A percentile compares a stretch with the other conserved stretches of the same genome.
Evolutionary conservation across 2,329 filamentous ascomycete species (phyloP).

Genomic region (Bisporella sp.): DNA sequence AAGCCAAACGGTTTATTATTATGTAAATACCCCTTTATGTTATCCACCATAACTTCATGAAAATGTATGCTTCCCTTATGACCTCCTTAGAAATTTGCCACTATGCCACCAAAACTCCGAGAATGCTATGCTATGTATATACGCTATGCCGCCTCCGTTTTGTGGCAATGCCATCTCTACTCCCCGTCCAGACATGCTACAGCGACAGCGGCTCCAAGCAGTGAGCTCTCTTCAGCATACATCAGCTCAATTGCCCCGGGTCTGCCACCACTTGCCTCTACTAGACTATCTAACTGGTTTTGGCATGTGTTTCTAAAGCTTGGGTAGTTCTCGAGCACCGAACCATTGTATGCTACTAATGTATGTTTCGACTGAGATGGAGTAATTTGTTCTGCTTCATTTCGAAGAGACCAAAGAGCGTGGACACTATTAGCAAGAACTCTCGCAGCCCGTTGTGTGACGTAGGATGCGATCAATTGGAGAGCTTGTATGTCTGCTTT

Average conservation of each 20-base stretch:
- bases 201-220: conserved; percentile 69
- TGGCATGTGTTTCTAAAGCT: conserved; percentile 58
- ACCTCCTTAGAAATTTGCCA: too few relatives aligned
- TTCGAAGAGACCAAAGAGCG: conserved; percentile 50
- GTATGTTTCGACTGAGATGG: conserved; percentile 34
- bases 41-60: too few relatives aligned
- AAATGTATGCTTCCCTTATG: too few relatives aligned
- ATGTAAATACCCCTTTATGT: too few relatives aligned
- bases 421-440: conserved; percentile 52
- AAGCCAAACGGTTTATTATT: too few relatives aligned
- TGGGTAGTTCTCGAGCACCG: conserved; percentile 73
- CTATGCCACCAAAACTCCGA: background rate
- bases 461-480: conserved; percentile 43
- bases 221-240: conserved; percentile 65
- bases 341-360: conserved; percentile 71
- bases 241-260: conserved; percentile 51
- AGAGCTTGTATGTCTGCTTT: conserved; percentile 43
- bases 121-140: background rate
- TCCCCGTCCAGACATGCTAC: conserved; percentile 38
- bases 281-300: conserved; percentile 53
- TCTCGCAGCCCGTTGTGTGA: conserved; percentile 52
- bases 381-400: conserved; percentile 36
- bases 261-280: conserved; percentile 34
- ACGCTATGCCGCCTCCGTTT: background rate
- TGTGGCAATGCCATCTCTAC: background rate